These are phyloP conservation scores for Huntiella decipiens DNA, from an alignment of 2,329 filamentous ascomycete species.

Conservation along the genomic window DNA sequence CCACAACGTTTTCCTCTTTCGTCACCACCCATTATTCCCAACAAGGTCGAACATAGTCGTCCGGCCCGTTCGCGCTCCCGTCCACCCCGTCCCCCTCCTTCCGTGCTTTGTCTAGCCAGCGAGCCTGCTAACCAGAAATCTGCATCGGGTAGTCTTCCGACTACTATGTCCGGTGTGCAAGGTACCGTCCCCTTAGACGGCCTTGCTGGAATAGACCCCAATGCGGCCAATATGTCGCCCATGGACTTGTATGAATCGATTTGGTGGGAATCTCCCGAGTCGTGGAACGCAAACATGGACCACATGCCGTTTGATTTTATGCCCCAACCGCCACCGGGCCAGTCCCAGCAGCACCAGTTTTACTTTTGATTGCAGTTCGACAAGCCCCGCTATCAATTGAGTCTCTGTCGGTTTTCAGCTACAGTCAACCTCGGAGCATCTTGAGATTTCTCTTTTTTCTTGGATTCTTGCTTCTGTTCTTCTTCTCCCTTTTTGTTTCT, in stretches of 20 bases:
- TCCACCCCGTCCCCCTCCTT: background rate
- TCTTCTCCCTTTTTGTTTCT: background rate
- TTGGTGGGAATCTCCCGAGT: conserved; percentile 44
- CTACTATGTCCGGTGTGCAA: conserved; percentile 9
- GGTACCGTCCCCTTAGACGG: conserved; percentile 22
- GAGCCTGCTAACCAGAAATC: conserved; percentile 8
- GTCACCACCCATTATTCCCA: background rate
- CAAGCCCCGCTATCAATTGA: background rate
- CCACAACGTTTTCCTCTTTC: conserved; percentile 3
- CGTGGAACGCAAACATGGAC: conserved; percentile 37
- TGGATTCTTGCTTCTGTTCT: background rate
- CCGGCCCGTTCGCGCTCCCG: background rate
- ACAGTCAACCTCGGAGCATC: too few relatives aligned
- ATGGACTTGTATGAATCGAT: conserved; percentile 52
- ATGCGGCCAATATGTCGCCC: conserved; percentile 39
- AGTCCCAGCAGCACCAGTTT: conserved; percentile 36
- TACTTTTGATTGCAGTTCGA: conserved; percentile 26
- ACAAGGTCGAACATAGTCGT: background rate
- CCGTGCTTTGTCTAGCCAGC: conserved; percentile 2
- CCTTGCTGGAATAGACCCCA: conserved; percentile 30
- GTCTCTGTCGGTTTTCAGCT: too few relatives aligned
- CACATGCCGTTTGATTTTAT: conserved; percentile 42
- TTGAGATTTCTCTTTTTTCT: background rate
- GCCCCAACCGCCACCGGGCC: conserved; percentile 38
- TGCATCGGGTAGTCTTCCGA: conserved; percentile 6